Evolutionary conservation across 768 basidiomycete genomes (phyloP).

Genomic region (Rhodotorula paludigena): DNA sequence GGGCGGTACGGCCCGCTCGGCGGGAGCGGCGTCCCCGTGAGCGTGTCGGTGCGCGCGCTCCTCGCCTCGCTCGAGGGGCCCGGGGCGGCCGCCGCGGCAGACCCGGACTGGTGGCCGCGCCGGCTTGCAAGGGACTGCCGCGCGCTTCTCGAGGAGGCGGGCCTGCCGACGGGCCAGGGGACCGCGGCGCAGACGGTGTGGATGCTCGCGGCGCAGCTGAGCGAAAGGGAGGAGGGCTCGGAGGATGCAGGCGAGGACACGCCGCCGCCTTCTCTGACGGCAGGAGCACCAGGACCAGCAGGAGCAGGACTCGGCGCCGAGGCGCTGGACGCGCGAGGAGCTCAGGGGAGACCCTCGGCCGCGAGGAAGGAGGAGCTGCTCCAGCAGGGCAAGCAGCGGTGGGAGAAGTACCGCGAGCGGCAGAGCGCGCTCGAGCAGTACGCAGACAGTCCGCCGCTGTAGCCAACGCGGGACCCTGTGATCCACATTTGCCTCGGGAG

Average conservation of each 20-base stretch:
- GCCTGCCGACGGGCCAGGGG: slow-evolving; percentile 18
- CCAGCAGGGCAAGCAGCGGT: slow-evolving; percentile 28
- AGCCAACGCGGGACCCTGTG: too few species aligned
- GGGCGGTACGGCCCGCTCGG: slow-evolving; percentile 35
- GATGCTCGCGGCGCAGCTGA: slow-evolving; percentile 10
- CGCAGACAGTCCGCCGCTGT: neutral
- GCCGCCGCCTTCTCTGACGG: too few species aligned
- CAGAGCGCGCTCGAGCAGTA: slow-evolving; percentile 7
- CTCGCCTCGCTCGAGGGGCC: slow-evolving; percentile 16
- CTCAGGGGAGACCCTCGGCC: neutral
- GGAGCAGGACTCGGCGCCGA: too few species aligned
- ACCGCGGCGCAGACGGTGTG: slow-evolving; percentile 7
- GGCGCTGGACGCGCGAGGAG: neutral
- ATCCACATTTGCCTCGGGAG: too few species aligned
- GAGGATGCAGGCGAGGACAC: too few species aligned
- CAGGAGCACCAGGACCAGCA: slow-evolving; percentile 3
- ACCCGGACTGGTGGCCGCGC: slow-evolving; percentile 28
- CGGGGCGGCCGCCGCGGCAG: neutral
- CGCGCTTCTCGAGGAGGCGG: slow-evolving; percentile 29
- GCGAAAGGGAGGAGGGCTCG: neutral
- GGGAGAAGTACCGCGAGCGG: slow-evolving; percentile 24
- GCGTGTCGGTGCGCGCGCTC: slow-evolving; percentile 1
- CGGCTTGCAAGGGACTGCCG: slow-evolving; percentile 25
- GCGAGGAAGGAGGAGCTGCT: slow-evolving; percentile 26
- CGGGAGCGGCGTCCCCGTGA: neutral